phyloP scores from a whole-genome alignment of 2,329 filamentous ascomycete genomes.

The Apiospora hydei region DNA sequence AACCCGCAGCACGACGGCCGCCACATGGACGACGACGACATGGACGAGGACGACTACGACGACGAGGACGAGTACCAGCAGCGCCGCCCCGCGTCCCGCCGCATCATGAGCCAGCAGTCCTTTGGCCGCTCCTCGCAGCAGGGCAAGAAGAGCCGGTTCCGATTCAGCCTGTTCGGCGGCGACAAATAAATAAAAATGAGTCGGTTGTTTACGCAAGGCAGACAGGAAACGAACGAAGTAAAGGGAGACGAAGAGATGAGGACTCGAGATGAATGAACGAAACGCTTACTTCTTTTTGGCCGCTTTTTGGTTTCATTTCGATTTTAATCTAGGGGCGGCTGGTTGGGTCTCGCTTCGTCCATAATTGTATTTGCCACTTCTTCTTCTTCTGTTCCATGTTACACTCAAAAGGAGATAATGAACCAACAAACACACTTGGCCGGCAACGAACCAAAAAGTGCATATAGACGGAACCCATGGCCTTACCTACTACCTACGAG shows the following conservation, averaged over 20 bases:
- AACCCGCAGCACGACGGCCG: conserved; percentile 32
- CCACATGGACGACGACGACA: conserved; percentile 35
- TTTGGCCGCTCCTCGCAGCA: conserved; percentile 41
- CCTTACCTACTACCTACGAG: not conserved
- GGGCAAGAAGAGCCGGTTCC: conserved; percentile 39
- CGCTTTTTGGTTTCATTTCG: not conserved
- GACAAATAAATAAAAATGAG: conserved; percentile 30
- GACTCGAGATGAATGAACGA: conserved; percentile 1
- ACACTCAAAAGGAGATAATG: not conserved
- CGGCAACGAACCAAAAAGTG: not conserved
- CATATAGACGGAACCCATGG: conserved; percentile 2
- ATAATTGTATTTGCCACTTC: not conserved
- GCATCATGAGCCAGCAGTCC: conserved; percentile 43
- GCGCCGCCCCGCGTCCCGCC: conserved; percentile 35
- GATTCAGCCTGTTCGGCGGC: conserved; percentile 40
- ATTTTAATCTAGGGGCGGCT: not conserved
- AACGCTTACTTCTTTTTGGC: not conserved
- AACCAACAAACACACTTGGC: not conserved
- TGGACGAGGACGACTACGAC: conserved; percentile 33
- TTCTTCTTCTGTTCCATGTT: not conserved
- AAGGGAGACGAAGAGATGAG: conserved; percentile 1
- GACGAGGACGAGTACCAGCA: conserved; percentile 24
- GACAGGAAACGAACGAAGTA: not conserved
- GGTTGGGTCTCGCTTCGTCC: not conserved
- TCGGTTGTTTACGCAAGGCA: too few species aligned